Evolutionary conservation across 257 asterid species (phyloP).

Genomic region (Orobanche coerulescens): DNA sequence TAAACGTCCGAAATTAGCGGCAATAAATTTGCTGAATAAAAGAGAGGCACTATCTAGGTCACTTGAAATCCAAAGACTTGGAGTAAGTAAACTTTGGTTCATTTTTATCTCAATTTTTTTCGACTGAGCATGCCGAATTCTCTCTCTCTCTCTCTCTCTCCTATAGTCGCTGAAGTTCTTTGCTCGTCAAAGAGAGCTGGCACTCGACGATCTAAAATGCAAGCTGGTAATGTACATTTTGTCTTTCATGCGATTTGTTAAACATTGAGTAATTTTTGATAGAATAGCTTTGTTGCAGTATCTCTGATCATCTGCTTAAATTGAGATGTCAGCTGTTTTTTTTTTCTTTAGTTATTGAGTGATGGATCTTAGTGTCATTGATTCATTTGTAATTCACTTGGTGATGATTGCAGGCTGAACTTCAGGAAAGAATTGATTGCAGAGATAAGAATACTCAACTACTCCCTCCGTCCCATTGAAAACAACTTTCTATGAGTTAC

Average conservation of each 20-base stretch:
- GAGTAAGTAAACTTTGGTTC: conserved; percentile 47
- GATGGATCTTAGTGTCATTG: neutral
- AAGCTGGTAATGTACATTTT: conserved; percentile 49
- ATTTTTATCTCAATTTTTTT: conserved; percentile 2
- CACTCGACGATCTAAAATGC: conserved; percentile 37
- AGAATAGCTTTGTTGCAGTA: neutral
- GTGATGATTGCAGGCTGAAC: conserved; percentile 36
- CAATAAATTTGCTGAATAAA: conserved; percentile 52
- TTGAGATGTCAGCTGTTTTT: conserved; percentile 8
- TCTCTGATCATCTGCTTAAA: neutral
- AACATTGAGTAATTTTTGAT: neutral
- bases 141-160: conserved; percentile 12
- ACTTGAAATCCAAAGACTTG: conserved; percentile 79
- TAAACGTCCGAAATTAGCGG: conserved; percentile 50
- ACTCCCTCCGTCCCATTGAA: no score
- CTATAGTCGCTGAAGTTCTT: conserved; percentile 73
- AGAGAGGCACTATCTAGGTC: conserved; percentile 70
- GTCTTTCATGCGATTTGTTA: conserved; percentile 5
- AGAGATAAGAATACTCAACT: conserved; percentile 6
- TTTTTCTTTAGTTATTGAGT: conserved; percentile 8
- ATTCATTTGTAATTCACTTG: conserved; percentile 11
- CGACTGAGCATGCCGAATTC: neutral
- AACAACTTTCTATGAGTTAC: no score
- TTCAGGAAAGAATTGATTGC: conserved; percentile 23
- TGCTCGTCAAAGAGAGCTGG: conserved; percentile 56